These are phyloP conservation scores for Cercospora sp. DNA, from an alignment of 2,329 filamentous ascomycete genomes.

Conservation along the genomic window DNA sequence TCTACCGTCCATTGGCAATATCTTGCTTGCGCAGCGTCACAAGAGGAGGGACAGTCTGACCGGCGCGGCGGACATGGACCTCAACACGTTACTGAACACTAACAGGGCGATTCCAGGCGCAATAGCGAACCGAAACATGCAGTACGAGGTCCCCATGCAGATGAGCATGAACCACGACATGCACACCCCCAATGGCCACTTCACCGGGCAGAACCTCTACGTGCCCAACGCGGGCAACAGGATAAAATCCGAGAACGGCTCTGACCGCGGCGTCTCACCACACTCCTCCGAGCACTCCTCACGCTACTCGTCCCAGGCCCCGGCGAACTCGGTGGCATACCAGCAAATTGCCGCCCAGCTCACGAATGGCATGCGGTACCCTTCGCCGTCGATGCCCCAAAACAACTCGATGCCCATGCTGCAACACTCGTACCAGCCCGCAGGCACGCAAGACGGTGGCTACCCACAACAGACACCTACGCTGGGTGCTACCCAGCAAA, in stretches of 20 bases:
- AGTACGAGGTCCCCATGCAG: conserved; percentile 42
- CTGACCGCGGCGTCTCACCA: conserved; percentile 59
- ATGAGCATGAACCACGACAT: conserved; percentile 38
- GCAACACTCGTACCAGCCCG: conserved; percentile 56
- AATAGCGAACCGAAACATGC: conserved; percentile 38
- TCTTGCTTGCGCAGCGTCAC: conserved; percentile 34
- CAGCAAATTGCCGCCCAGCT: conserved; percentile 52
- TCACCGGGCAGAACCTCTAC: conserved; percentile 47
- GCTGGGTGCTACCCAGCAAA: conserved; percentile 38
- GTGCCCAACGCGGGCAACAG: conserved; percentile 51
- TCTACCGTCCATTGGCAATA: conserved; percentile 37
- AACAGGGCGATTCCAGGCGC: conserved; percentile 39
- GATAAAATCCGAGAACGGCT: conserved; percentile 60
- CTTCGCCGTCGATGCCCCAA: conserved; percentile 53
- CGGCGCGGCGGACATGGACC: conserved; percentile 38
- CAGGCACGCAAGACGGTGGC: conserved; percentile 48
- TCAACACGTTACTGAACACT: conserved; percentile 42
- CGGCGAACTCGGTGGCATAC: conserved; percentile 51
- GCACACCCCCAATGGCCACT: conserved; percentile 36
- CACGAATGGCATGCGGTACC: conserved; percentile 56
- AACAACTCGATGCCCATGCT: conserved; percentile 55
- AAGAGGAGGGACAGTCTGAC: conserved; percentile 42
- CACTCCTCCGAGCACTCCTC: conserved; percentile 58
- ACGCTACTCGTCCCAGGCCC: conserved; percentile 58
- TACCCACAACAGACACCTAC: conserved; percentile 44